phyloP scores from a whole-genome alignment of 1,284 basidiomycete genomes.

The Apiotrichum brassicae region DNA sequence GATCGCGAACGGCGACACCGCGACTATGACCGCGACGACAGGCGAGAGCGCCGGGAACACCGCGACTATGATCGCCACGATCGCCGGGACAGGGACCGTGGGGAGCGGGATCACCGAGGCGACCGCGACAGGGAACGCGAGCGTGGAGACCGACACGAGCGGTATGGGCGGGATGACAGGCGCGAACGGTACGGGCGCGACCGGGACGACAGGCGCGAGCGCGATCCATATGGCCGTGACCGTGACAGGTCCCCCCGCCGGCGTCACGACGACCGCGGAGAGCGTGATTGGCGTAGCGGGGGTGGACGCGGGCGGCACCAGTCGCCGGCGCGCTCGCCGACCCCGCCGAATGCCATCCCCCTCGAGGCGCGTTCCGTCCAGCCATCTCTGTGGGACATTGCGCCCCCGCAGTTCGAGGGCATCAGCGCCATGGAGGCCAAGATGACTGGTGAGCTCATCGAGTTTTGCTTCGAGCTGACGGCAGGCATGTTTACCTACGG shows the following conservation, averaged over 20 bases:
- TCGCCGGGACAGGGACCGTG: constrained; percentile 7
- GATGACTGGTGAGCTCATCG: constrained; percentile 66
- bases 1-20: constrained; percentile 5
- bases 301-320: constrained; percentile 53
- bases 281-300: constrained; percentile 18
- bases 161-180: constrained; percentile 6
- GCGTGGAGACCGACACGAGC: not conserved
- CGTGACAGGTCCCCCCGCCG: constrained; percentile 14
- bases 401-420: constrained; percentile 89
- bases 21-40: constrained; percentile 3
- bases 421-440: constrained; percentile 94
- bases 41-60: constrained; percentile 2
- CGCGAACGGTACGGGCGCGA: constrained; percentile 12
- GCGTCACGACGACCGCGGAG: constrained; percentile 11
- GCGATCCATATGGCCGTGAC: constrained; percentile 10
- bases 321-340: constrained; percentile 67
- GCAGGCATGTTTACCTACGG: constrained; percentile 44
- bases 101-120: not conserved
- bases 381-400: constrained; percentile 91
- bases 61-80: constrained; percentile 11
- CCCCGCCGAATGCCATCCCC: constrained; percentile 75
- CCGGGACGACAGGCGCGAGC: constrained; percentile 7
- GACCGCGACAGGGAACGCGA: constrained; percentile 9
- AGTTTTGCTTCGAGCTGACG: constrained; percentile 6
- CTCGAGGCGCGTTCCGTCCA: constrained; percentile 79